phyloP scores from a whole-genome alignment of 176 grass and related monocot species.

The Triticum timopheevii region DNA sequence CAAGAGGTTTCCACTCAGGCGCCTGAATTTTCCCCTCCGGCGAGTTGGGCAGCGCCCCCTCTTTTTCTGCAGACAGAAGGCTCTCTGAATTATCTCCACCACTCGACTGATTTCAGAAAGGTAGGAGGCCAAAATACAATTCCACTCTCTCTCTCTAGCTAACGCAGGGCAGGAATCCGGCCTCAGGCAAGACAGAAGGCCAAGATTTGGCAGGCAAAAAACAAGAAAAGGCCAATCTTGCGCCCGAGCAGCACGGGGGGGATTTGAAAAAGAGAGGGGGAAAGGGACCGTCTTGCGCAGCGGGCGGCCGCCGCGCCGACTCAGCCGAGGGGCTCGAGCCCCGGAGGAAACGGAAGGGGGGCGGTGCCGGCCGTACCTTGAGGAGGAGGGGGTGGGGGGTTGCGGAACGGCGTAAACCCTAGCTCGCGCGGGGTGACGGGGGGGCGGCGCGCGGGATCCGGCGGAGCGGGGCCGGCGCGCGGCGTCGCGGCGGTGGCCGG shows the following conservation, averaged over 20 bases:
- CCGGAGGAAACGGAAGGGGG: background rate
- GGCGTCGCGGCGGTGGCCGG: background rate
- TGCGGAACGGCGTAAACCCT: background rate
- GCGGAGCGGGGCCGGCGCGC: too few species aligned
- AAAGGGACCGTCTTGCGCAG: background rate
- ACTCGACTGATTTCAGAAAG: background rate
- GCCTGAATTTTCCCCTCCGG: background rate
- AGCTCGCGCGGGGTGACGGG: background rate
- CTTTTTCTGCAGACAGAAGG: background rate
- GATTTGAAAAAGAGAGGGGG: background rate
- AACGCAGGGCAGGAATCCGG: too few species aligned
- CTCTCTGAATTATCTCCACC: background rate
- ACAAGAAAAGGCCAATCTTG: background rate
- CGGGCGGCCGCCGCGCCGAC: background rate
- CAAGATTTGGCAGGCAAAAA: background rate
- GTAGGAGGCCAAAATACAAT: background rate
- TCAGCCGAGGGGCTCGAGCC: too few species aligned
- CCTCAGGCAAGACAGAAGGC: background rate
- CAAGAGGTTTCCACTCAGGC: constrained; percentile 20
- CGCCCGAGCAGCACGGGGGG: too few species aligned
- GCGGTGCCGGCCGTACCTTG: background rate
- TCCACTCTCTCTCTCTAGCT: too few species aligned
- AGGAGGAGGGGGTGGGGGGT: background rate
- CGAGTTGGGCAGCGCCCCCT: background rate
- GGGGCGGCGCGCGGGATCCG: background rate